Conservation (phyloP, 1,139 yeast species). For the Hemisphaericaspora lyxosophila region DNA sequence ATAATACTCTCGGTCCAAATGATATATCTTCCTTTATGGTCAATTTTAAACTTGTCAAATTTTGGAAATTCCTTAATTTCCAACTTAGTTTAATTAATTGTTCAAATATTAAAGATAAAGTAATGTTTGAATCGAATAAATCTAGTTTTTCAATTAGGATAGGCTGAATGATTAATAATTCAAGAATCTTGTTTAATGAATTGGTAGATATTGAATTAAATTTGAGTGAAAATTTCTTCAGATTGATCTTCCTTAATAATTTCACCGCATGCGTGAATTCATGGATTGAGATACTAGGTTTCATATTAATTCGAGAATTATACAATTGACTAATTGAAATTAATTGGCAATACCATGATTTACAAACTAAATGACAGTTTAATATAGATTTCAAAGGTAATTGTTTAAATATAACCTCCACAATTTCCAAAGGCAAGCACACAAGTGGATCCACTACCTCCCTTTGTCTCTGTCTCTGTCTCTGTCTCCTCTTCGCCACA, state of each 20-base stretch:
- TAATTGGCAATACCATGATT: slow-evolving; percentile 32
- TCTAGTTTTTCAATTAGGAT: slow-evolving; percentile 21
- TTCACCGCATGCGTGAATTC: slow-evolving; percentile 33
- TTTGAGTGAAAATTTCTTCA: slow-evolving; percentile 19
- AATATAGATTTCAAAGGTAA: slow-evolving; percentile 23
- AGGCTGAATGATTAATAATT: slow-evolving; percentile 22
- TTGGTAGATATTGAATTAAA: slow-evolving; percentile 25
- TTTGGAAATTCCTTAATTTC: slow-evolving; percentile 23
- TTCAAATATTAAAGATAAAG: slow-evolving; percentile 26
- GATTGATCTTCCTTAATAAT: slow-evolving; percentile 24
- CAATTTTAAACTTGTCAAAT: slow-evolving; percentile 23
- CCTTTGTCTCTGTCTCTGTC: background rate
- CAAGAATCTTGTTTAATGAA: slow-evolving; percentile 24
- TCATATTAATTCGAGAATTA: slow-evolving; percentile 22
- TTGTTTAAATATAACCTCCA: slow-evolving; percentile 26
- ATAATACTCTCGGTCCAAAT: slow-evolving; percentile 12
- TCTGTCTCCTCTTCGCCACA: slow-evolving; percentile 15
- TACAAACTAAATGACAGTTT: slow-evolving; percentile 32
- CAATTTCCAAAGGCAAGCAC: slow-evolving; percentile 30
- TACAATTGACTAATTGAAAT: slow-evolving; percentile 29
- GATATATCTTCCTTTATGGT: slow-evolving; percentile 20
- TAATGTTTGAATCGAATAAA: slow-evolving; percentile 24
- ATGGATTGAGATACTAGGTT: slow-evolving; percentile 22
- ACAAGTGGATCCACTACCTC: slow-evolving; percentile 28
- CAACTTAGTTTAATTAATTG: slow-evolving; percentile 28